phyloP scores from a whole-genome alignment of 2,329 filamentous ascomycete species.

The Botrytis paeoniae region DNA sequence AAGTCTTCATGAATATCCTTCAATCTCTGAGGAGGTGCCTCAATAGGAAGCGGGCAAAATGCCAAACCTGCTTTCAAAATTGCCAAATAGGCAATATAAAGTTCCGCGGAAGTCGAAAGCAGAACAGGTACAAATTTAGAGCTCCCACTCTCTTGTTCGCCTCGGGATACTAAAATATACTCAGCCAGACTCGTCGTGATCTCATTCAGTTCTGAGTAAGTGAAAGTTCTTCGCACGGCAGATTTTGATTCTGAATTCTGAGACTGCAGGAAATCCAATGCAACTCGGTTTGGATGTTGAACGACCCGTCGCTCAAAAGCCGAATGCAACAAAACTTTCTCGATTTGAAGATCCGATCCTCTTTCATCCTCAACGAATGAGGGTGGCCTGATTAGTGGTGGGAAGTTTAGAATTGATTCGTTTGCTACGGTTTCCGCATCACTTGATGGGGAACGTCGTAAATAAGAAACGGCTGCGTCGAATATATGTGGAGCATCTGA shows the following conservation, averaged over 20 bases:
- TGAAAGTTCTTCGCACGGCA: background rate
- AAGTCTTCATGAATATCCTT: background rate
- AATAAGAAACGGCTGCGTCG: background rate
- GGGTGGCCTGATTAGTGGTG: constrained; percentile 3
- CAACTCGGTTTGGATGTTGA: constrained; percentile 9
- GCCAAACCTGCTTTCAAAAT: constrained; percentile 39
- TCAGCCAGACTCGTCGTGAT: background rate
- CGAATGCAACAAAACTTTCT: background rate
- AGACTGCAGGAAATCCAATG: constrained; percentile 9
- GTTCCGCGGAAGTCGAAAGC: constrained; percentile 33
- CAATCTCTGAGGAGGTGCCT: constrained; percentile 22
- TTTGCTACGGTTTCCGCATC: background rate
- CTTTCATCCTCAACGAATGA: background rate
- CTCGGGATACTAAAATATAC: background rate
- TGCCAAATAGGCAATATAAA: constrained; percentile 37
- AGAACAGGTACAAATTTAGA: constrained; percentile 6
- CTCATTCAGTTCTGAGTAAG: constrained; percentile 4
- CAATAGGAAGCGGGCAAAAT: constrained; percentile 40
- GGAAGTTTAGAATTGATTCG: constrained; percentile 1
- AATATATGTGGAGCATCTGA: constrained; percentile 7
- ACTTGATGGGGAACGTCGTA: constrained; percentile 3
- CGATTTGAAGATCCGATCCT: background rate
- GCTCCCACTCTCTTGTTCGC: background rate
- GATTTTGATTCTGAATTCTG: background rate
- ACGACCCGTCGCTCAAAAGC: constrained; percentile 2